Percentiles rank a stretch among this genome's conserved stretches.
Evolutionary conservation across 140 eudicot species (phyloP).

Genomic region (Erigeron philadelphicus): DNA sequence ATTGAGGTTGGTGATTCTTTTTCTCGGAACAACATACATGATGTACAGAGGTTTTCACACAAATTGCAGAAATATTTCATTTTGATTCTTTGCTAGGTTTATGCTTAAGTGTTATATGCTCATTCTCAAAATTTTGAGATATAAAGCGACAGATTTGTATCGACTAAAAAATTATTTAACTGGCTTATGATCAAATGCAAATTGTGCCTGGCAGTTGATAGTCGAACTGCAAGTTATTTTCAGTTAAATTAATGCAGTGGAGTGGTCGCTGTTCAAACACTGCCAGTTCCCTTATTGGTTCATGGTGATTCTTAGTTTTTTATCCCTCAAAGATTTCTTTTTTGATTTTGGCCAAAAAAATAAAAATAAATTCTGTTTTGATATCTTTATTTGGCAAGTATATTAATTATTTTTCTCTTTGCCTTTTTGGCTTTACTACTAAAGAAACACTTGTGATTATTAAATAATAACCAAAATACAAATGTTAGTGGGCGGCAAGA

Average conservation of each 20-base stretch:
- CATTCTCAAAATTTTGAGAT: neutral
- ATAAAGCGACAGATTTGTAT: neutral
- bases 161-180: neutral
- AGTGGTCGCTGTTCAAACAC: no score
- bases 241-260: neutral
- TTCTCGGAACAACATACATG: neutral
- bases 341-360: no score
- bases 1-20: conserved; percentile 51
- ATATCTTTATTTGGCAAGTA: no score
- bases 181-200: neutral
- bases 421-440: neutral
- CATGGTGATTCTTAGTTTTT: no score
- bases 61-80: neutral
- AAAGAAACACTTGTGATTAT: neutral
- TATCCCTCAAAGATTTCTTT: no score
- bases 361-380: no score
- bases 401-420: neutral
- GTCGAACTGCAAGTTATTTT: neutral
- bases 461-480: neutral
- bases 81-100: neutral
- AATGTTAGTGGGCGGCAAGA: neutral
- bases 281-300: no score
- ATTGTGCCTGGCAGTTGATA: neutral
- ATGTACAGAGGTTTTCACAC: neutral
- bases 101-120: neutral